A percentile compares a stretch with the other conserved stretches of the same genome.
Conservation (phyloP, 2,329 filamentous ascomycete genomes). For the Eutypella sp. region DNA sequence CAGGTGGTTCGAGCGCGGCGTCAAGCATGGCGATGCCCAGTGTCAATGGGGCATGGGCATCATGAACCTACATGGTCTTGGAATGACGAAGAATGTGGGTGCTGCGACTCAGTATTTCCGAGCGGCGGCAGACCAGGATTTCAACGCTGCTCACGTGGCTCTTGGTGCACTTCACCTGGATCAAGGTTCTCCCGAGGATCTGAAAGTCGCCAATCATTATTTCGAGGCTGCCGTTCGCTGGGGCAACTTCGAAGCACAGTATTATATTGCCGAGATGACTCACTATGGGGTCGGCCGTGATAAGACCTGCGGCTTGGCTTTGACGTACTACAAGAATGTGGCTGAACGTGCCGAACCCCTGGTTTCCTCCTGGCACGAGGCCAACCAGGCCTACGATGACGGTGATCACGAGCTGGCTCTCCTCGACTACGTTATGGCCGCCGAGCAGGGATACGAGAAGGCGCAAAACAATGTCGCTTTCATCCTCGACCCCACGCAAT, state of each 20-base stretch:
- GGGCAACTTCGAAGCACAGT: slow-evolving; percentile 82
- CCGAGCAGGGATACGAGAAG: slow-evolving; percentile 86
- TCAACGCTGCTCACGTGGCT: slow-evolving; percentile 73
- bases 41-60: slow-evolving; percentile 81
- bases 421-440: slow-evolving; percentile 77
- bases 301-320: slow-evolving; percentile 69
- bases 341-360: slow-evolving; percentile 68
- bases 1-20: slow-evolving; percentile 78
- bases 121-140: slow-evolving; percentile 75
- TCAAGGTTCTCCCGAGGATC: slow-evolving; percentile 65
- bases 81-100: slow-evolving; percentile 59
- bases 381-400: slow-evolving; percentile 74
- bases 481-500: slow-evolving; percentile 70
- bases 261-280: slow-evolving; percentile 85
- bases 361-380: slow-evolving; percentile 75
- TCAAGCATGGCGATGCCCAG: slow-evolving; percentile 70
- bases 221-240: slow-evolving; percentile 83
- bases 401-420: slow-evolving; percentile 78
- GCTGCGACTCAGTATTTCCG: slow-evolving; percentile 73
- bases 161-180: slow-evolving; percentile 82
- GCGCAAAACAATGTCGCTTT: slow-evolving; percentile 88
- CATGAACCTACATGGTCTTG: slow-evolving; percentile 77
- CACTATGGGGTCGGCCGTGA: slow-evolving; percentile 77
- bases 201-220: slow-evolving; percentile 74
- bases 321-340: slow-evolving; percentile 78